These are phyloP conservation scores for Plenodomus tracheiphilus DNA, from an alignment of 2,329 filamentous ascomycete genomes.

Conservation along the genomic window DNA sequence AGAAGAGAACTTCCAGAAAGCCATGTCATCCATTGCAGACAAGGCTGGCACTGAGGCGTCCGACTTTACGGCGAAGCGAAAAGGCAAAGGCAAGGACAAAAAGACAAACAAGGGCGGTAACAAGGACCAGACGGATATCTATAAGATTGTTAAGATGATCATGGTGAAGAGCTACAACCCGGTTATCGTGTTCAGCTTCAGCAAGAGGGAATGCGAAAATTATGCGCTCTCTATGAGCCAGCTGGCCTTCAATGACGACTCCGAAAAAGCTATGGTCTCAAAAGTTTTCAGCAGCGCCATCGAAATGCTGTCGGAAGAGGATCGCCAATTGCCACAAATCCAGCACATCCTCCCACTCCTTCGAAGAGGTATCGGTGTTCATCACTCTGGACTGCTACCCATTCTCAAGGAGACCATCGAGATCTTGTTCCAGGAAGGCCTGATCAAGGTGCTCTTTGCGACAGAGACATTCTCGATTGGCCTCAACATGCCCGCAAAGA, in stretches of 20 bases:
- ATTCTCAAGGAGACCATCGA: slow-evolving; percentile 99
- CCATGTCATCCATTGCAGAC: slow-evolving; percentile 86
- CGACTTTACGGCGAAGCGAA: slow-evolving; percentile 77
- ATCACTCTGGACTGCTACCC: slow-evolving; percentile 92
- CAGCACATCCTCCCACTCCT: slow-evolving; percentile 85
- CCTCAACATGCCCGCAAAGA: slow-evolving; percentile 98
- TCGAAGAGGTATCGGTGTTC: slow-evolving; percentile 90
- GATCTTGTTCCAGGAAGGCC: slow-evolving; percentile 95
- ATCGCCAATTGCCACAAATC: slow-evolving; percentile 87
- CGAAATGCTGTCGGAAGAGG: slow-evolving; percentile 87
- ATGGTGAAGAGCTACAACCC: slow-evolving; percentile 97
- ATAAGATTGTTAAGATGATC: slow-evolving; percentile 98
- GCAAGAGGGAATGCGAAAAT: slow-evolving; percentile 93
- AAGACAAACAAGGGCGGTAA: slow-evolving; percentile 86
- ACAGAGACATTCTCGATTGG: slow-evolving; percentile 99
- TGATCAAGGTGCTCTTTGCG: slow-evolving; percentile 97
- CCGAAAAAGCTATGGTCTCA: slow-evolving; percentile 89
- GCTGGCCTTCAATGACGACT: slow-evolving; percentile 93
- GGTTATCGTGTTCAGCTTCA: slow-evolving; percentile 99
- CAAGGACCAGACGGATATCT: slow-evolving; percentile 72
- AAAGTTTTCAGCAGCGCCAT: slow-evolving; percentile 95
- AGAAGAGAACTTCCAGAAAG: slow-evolving; percentile 96
- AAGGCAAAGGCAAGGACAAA: slow-evolving; percentile 90
- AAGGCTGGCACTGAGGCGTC: slow-evolving; percentile 83
- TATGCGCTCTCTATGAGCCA: slow-evolving; percentile 84